Evolutionary conservation across 2,329 filamentous ascomycete genomes (phyloP), one percentile per base, ranked within the genome.

Genomic region (Clonostachys solani): DNA sequence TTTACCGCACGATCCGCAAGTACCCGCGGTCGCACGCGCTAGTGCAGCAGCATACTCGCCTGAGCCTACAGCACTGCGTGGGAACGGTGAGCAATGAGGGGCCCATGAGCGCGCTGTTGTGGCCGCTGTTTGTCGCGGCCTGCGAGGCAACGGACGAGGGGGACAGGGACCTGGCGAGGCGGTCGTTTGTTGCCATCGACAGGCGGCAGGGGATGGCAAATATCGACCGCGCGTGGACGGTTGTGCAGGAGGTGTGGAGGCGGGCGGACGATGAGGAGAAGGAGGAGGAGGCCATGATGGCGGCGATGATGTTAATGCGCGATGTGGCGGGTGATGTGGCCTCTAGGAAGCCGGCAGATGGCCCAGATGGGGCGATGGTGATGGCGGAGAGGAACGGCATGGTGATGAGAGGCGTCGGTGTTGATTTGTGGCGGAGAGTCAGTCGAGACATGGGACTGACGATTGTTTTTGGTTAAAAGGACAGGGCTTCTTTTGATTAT

Each of bases 181-280:
- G 67, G 47, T 68, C 77, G 0, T 84, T 85, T 54, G 59, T 62
- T 5, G 75, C 74, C 6, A 69, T 83, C 9, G 74, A 78, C 49
- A 70, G 66, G 46, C 65, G 80, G 16, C 83, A 85, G 59, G 81
- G 82, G 17, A 85, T 85, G 82, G 74, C 73, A 16, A 86, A 86
- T 54, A 84, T 86, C 48, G 73, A 73, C 51, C 70, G 79, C 50
- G 77, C 80, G 5, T 83, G 80, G 78, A 71, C 71, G 12, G 77
- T 86, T 35, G 74, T 83, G 5, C 70, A 77, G 53, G 81, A 84
- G 58, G 75, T 86, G 10, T 86, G 82, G 80, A 69, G 69, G 47
- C 67, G 79, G 47, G 72, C 71, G 1, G 78, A 83, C 48, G 58
- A 50, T 50, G 59, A 40, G 47, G 59, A 56, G 18, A 23, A 19